Evolutionary conservation across 2,329 filamentous ascomycete species (phyloP).

Genomic region (Nemania diffusa): DNA sequence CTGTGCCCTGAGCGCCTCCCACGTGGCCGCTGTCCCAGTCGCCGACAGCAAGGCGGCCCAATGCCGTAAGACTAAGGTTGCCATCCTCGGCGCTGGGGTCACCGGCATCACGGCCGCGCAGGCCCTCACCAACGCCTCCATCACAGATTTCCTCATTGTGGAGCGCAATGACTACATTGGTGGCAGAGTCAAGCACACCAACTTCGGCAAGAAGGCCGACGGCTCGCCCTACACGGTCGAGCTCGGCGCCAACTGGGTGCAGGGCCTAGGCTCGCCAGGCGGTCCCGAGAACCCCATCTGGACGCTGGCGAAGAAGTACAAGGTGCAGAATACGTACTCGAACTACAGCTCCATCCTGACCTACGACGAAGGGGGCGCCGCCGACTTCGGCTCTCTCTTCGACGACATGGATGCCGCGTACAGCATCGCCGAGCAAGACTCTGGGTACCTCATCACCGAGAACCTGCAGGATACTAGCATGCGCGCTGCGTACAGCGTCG

Average conservation of each 20-base stretch:
- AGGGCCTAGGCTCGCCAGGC: slow-evolving; percentile 45
- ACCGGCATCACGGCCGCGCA: slow-evolving; percentile 73
- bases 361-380: slow-evolving; percentile 67
- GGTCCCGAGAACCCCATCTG: slow-evolving; percentile 70
- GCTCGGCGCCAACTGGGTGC: slow-evolving; percentile 73
- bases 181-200: slow-evolving; percentile 67
- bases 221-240: slow-evolving; percentile 69
- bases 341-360: slow-evolving; percentile 68
- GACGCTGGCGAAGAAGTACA: slow-evolving; percentile 68
- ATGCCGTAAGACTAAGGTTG: slow-evolving; percentile 53
- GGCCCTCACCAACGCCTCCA: slow-evolving; percentile 68
- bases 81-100: slow-evolving; percentile 66
- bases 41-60: background rate
- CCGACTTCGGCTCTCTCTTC: slow-evolving; percentile 62
- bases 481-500: slow-evolving; percentile 68
- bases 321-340: slow-evolving; percentile 65
- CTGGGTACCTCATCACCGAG: slow-evolving; percentile 66
- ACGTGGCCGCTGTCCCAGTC: slow-evolving; percentile 22
- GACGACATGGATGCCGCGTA: slow-evolving; percentile 62
- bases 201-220: slow-evolving; percentile 62
- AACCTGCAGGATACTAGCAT: slow-evolving; percentile 71
- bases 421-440: slow-evolving; percentile 58
- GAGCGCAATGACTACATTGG: slow-evolving; percentile 72
- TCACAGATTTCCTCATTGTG: slow-evolving; percentile 72
- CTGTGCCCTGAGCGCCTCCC: slow-evolving; percentile 17